Evolutionary conservation across 257 asterid species (phyloP), one percentile per base, ranked within the genome.

Genomic region (Scutellaria minor): DNA sequence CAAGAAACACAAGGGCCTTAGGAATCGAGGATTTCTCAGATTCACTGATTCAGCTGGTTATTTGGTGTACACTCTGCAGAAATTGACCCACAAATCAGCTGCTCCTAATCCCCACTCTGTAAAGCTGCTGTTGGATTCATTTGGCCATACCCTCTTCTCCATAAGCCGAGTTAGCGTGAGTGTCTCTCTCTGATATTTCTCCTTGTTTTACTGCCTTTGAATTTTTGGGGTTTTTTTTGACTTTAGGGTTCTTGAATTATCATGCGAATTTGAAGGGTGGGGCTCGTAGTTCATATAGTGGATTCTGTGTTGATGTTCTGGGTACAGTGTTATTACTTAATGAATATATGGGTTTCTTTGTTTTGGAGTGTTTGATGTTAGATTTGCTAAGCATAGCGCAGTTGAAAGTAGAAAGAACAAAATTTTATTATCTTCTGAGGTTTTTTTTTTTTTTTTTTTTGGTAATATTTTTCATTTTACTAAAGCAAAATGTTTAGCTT

Each of bases 41-140:
- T 91, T 91, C 56, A 77, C 85, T 1, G 96, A 91, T 82, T 85
- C 97, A 10, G 61, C 73, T n/a, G 86, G 88, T 20, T 81, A 89
- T 78, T 81, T 82, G 78, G 81, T 82, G 9, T 94, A 85, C 83
- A 78, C 68, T 31, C 90, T 88, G 40, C 80, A 83, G 74, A 79
- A 86, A 56, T 83, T 60, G 22, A 11, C 80, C 24, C n/a, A 22
- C 27, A 72, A 68, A 24, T 75, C 86, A 9, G 47, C 78, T 2
- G 51, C 69, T 51, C 60, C 6, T 12, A 54, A 75, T 64, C 66
- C 70, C 31, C 76, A 58, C 51, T 13, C 66, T 73, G 63, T n/a
- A 44, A 87, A 85, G 80, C 74, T 84, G 50, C 72, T 93, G 12
- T 37, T 77, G 42, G 93, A 93, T 82, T 84, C 93, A 24, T 84